Percentiles rank a stretch among this genome's conserved stretches.
phyloP scores from a whole-genome alignment of 1,284 basidiomycete genomes.

The Stygiomarasmius scandens region DNA sequence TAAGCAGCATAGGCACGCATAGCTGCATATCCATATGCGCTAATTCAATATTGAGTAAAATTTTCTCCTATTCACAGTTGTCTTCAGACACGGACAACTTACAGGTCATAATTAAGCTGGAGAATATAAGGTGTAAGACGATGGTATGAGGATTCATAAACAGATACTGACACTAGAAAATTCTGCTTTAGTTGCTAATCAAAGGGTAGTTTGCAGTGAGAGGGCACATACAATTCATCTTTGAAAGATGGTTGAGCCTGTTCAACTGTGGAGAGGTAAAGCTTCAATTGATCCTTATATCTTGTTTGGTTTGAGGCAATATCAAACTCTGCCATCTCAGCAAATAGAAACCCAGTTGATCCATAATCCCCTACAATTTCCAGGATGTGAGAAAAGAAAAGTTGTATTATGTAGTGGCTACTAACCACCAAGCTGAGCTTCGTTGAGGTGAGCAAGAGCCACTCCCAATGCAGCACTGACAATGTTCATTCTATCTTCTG shows the following conservation, averaged over 20 bases:
- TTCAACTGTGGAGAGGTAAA: slow-evolving; percentile 2
- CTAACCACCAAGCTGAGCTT: too few relatives aligned
- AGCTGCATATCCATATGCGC: slow-evolving; percentile 8
- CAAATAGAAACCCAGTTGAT: background rate
- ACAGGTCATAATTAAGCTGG: slow-evolving; percentile 3
- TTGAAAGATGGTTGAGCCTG: background rate
- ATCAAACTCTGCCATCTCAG: slow-evolving; percentile 13
- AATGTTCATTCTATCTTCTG: too few relatives aligned
- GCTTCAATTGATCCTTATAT: slow-evolving; percentile 1
- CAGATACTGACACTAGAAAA: slow-evolving; percentile 8
- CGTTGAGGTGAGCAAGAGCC: too few relatives aligned
- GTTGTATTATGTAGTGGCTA: too few relatives aligned
- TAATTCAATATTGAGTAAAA: too few relatives aligned
- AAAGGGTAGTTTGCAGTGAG: background rate
- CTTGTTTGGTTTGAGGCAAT: slow-evolving; percentile 2
- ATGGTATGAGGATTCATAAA: too few relatives aligned
- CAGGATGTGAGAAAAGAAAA: too few relatives aligned
- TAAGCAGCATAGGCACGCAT: slow-evolving; percentile 8
- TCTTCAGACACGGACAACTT: background rate
- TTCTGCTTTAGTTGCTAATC: background rate
- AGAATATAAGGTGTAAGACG: too few relatives aligned
- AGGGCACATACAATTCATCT: slow-evolving; percentile 3
- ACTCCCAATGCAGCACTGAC: too few relatives aligned
- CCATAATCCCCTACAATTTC: background rate
- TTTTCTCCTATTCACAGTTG: background rate